Base-by-base conservation (phyloP, 192 early-diverging fungal genomes). In the Coemansia sp. region DNA sequence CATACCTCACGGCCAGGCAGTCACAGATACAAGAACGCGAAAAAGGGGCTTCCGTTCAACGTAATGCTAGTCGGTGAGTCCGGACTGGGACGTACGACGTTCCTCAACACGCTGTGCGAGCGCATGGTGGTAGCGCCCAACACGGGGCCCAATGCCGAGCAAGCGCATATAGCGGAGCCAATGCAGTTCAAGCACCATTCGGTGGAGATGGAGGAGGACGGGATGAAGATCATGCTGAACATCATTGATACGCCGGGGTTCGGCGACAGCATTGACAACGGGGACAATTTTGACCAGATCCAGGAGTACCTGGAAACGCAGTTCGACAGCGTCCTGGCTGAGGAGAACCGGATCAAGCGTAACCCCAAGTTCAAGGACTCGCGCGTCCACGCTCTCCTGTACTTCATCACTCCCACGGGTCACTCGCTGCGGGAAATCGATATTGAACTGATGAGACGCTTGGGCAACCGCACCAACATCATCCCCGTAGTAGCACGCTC, bases 191-290 rank as follows among this genome's bases (percentile, higher is more conserved):
- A 88, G 75, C 91, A 94, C 60, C 83, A 91, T 55, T 89, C 91
- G 17, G 94, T 93, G 64, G 95, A 99, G 60, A 87, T 98, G 80
- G 95, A 99, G 67, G 96, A 98, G 84, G 94, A 99, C 82, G 96
- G 96, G 53, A 90, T 95, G 75, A 93, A 92, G 79, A 92, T 99
- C 42, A 87, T 94, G 41, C 87, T 99, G 52, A 98, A 95, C 20
- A 90, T 99, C 64, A 91, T 99, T 36, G 97, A 99, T 77, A 98
- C 97, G 41, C 96, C 97, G 33, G 97, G 97, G 15, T 99, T 98
- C 77, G 97, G 96, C 54, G 93, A 98, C 72, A 91, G 94, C 63
- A 89, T 97, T 61, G 95, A 99, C 76, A 92, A 96, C 70, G 94
- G 96, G 75, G 60, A 65, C 36, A 95, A 92, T 79, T 96, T 98